These are phyloP conservation scores for Hansenula sp. DNA, from an alignment of 1,139 yeast species.

Conservation along the genomic window DNA sequence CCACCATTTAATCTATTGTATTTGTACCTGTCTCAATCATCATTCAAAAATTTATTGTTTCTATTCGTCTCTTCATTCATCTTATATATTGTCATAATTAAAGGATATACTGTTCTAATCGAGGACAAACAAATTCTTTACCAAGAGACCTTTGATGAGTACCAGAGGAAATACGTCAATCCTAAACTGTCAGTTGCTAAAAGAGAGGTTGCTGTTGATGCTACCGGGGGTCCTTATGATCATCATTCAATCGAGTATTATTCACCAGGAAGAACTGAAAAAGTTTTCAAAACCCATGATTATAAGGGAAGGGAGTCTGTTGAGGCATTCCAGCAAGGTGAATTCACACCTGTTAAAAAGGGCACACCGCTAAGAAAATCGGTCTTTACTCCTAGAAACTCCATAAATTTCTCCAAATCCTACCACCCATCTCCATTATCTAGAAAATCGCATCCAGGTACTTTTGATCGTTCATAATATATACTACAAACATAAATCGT, in stretches of 20 bases:
- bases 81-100: constrained; percentile 36
- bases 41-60: constrained; percentile 36
- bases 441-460: constrained; percentile 3
- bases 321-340: constrained; percentile 17
- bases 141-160: constrained; percentile 62
- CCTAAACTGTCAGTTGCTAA: constrained; percentile 52
- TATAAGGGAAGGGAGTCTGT: constrained; percentile 20
- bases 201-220: constrained; percentile 65
- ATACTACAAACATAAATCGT: not conserved
- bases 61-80: constrained; percentile 36
- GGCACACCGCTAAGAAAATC: constrained; percentile 8
- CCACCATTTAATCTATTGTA: constrained; percentile 52
- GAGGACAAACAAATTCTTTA: constrained; percentile 59
- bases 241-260: constrained; percentile 34
- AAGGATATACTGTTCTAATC: constrained; percentile 43
- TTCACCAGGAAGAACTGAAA: constrained; percentile 29
- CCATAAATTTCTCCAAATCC: constrained; percentile 1
- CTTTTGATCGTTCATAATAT: not conserved
- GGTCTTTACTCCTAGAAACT: constrained; percentile 1
- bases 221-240: constrained; percentile 36
- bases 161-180: constrained; percentile 59
- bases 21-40: constrained; percentile 32
- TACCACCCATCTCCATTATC: constrained; percentile 16
- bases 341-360: constrained; percentile 7
- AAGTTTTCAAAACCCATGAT: constrained; percentile 23